Evolutionary conservation across 1,139 yeast species (phyloP).

Genomic region (Sugiyamaella neomexicana): DNA sequence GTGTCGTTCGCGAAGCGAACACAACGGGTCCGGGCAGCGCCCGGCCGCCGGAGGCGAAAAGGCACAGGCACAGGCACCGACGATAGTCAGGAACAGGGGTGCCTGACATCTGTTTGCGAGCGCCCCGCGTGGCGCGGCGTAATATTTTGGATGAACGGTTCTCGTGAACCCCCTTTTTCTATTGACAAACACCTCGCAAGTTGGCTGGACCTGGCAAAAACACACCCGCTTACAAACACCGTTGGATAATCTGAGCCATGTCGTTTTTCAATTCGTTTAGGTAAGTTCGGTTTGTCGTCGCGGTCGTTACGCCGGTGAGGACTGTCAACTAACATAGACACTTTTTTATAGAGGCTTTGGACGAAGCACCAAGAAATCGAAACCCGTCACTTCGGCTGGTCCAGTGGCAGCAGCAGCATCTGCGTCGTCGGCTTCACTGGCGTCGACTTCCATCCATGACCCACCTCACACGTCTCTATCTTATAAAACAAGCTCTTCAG

Average conservation of each 20-base stretch:
- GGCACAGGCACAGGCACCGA: too few species aligned
- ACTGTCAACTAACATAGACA: neutral
- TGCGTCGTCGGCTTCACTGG: constrained; percentile 17
- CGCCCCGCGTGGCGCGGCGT: too few species aligned
- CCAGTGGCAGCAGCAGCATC: constrained; percentile 17
- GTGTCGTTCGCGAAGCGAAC: constrained; percentile 2
- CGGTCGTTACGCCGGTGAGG: neutral
- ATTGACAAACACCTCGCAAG: too few species aligned
- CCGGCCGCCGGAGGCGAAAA: too few species aligned
- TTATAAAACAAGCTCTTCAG: constrained; percentile 8
- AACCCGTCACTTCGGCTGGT: constrained; percentile 26
- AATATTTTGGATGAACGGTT: too few species aligned
- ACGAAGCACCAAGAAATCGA: constrained; percentile 56
- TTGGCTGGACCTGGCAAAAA: too few species aligned
- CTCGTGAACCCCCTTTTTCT: constrained; percentile 8
- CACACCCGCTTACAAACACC: neutral
- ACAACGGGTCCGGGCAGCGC: constrained; percentile 8
- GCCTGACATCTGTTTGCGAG: too few species aligned
- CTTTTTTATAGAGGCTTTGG: constrained; percentile 56
- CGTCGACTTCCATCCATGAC: constrained; percentile 12
- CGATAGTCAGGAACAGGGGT: too few species aligned
- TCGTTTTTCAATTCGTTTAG: constrained; percentile 49
- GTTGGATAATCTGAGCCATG: constrained; percentile 38
- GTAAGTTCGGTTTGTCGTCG: constrained; percentile 35
- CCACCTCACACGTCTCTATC: constrained; percentile 9